Conservation (phyloP, 495 filamentous ascomycete species). For the Talaromyces adpressus region DNA sequence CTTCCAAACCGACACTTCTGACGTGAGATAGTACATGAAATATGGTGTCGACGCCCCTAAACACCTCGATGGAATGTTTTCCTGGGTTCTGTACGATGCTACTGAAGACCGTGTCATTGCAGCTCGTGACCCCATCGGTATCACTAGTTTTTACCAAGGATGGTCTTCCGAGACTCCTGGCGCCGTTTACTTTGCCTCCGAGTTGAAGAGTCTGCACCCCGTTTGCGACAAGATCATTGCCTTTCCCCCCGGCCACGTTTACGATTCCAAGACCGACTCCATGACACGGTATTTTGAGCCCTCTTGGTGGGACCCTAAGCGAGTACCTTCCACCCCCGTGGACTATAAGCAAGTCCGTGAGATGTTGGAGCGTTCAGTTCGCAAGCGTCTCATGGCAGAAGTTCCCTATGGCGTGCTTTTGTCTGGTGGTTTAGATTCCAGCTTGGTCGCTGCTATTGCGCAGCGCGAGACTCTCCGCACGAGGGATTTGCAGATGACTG, state of each 20-base stretch:
- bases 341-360: slow-evolving; percentile 75
- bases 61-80: slow-evolving; percentile 98
- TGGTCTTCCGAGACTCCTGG: slow-evolving; percentile 75
- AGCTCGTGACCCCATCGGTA: slow-evolving; percentile 91
- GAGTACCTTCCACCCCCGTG: slow-evolving; percentile 68
- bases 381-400: slow-evolving; percentile 97
- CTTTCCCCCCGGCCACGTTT: slow-evolving; percentile 93
- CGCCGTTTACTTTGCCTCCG: slow-evolving; percentile 90
- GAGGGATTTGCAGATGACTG: slow-evolving; percentile 35
- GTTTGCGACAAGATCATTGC: slow-evolving; percentile 92
- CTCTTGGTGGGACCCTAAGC: slow-evolving; percentile 80
- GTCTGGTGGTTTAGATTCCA: slow-evolving; percentile 93
- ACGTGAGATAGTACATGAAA: slow-evolving; percentile 66
- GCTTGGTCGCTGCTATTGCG: slow-evolving; percentile 89
- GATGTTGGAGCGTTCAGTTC: slow-evolving; percentile 81
- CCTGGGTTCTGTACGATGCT: slow-evolving; percentile 95
- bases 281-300: slow-evolving; percentile 85
- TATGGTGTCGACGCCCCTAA: slow-evolving; percentile 90
- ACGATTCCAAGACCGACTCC: slow-evolving; percentile 80
- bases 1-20: background rate
- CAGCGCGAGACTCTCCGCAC: slow-evolving; percentile 81
- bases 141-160: slow-evolving; percentile 95
- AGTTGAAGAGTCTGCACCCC: slow-evolving; percentile 86
- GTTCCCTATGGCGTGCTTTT: slow-evolving; percentile 95
- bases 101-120: slow-evolving; percentile 83